phyloP scores from a whole-genome alignment of 495 filamentous ascomycete genomes.

The Lepraria neglecta region DNA sequence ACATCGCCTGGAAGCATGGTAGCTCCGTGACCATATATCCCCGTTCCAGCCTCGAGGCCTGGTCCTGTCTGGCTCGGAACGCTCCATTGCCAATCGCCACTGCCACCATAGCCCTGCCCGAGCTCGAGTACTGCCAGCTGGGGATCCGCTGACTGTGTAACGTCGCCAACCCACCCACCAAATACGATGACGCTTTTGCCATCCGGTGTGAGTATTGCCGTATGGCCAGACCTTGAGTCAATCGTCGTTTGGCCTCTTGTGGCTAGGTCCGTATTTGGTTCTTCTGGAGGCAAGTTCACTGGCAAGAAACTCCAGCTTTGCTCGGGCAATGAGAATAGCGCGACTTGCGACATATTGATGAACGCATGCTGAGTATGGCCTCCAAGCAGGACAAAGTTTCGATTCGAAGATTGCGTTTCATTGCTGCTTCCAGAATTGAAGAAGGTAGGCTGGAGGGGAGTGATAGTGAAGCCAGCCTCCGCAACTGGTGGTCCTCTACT shows the following conservation, averaged over 20 bases:
- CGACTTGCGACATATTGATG: conserved; percentile 87
- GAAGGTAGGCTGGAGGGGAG: conserved; percentile 58
- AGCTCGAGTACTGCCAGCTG: conserved; percentile 72
- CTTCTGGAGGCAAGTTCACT: conserved; percentile 43
- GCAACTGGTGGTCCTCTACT: conserved; percentile 59
- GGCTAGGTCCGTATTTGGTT: conserved; percentile 44
- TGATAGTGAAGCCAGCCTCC: conserved; percentile 83
- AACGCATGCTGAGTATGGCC: conserved; percentile 80
- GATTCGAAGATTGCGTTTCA: conserved; percentile 51
- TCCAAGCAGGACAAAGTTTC: conserved; percentile 73
- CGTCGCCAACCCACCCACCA: conserved; percentile 88
- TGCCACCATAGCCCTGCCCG: conserved; percentile 61
- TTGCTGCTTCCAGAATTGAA: conserved; percentile 46
- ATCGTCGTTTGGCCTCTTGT: conserved; percentile 39
- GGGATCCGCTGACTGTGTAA: conserved; percentile 63
- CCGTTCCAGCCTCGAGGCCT: conserved; percentile 46
- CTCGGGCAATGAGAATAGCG: conserved; percentile 79
- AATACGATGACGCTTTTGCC: conserved; percentile 67
- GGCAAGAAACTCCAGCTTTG: conserved; percentile 76
- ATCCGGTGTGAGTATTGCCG: conserved; percentile 69
- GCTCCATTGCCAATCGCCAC: conserved; percentile 67
- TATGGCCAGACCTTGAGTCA: conserved; percentile 81
- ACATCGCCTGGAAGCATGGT: conserved; percentile 76
- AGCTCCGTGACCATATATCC: conserved; percentile 81
- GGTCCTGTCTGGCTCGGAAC: conserved; percentile 44